Evolutionary conservation across 257 asterid genomes (phyloP).

Genomic region (Paraleonurus japonicus): DNA sequence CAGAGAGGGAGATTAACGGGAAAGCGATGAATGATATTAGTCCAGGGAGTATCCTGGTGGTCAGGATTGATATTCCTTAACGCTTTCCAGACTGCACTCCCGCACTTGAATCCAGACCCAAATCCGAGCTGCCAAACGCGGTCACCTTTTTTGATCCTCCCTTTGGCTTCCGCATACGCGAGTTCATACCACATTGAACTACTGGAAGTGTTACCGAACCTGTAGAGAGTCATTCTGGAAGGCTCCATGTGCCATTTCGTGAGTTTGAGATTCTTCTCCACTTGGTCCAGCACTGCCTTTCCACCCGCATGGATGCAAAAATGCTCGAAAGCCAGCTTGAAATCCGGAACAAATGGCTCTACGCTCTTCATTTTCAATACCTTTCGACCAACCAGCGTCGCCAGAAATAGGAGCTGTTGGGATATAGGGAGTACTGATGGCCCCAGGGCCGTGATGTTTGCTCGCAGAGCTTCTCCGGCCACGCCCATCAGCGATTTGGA

Average conservation of each 20-base stretch:
- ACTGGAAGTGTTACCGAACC: conserved; percentile 39
- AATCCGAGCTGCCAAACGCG: conserved; percentile 37
- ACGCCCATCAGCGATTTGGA: conserved; percentile 11
- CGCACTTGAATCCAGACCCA: conserved; percentile 46
- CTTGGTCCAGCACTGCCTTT: conserved; percentile 34
- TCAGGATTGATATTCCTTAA: conserved; percentile 29
- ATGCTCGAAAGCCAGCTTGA: conserved; percentile 40
- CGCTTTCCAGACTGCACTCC: conserved; percentile 36
- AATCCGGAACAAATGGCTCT: conserved; percentile 32
- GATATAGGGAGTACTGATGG: conserved; percentile 28
- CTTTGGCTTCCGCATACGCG: conserved; percentile 41
- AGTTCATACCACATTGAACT: conserved; percentile 28
- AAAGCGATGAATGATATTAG: conserved; percentile 16
- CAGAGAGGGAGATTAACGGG: too few relatives aligned
- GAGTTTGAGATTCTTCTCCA: conserved; percentile 33
- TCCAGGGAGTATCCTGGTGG: conserved; percentile 32
- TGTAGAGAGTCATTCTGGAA: conserved; percentile 41
- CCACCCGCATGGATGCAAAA: conserved; percentile 42
- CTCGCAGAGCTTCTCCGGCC: conserved; percentile 25
- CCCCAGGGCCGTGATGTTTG: conserved; percentile 22
- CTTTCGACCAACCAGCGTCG: conserved; percentile 17
- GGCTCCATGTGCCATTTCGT: conserved; percentile 42
- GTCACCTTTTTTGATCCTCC: conserved; percentile 35
- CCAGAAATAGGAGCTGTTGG: conserved; percentile 21
- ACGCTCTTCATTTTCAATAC: conserved; percentile 22